Evolutionary conservation across 257 asterid species (phyloP).

Genomic region (Ehretia macrophylla): DNA sequence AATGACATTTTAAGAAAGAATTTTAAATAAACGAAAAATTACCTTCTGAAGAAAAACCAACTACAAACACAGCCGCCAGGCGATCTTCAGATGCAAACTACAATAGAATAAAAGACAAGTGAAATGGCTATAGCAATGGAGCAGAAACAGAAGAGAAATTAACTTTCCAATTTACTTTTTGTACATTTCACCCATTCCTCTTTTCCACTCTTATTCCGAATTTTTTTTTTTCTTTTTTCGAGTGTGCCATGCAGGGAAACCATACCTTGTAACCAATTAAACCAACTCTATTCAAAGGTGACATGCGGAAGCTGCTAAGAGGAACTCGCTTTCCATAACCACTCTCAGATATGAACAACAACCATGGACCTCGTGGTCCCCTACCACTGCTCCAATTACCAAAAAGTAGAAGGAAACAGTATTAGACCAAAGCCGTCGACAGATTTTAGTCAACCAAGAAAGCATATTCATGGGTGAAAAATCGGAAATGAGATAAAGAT

Average conservation of each 20-base stretch:
- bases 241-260: conserved; percentile 2
- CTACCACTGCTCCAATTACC: conserved; percentile 35
- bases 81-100: conserved; percentile 81
- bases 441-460: not conserved
- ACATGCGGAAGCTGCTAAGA: conserved; percentile 62
- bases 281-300: conserved; percentile 75
- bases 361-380: conserved; percentile 76
- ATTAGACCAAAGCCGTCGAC: not conserved
- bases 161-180: not conserved
- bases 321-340: conserved; percentile 96
- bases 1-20: not conserved
- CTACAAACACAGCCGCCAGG: conserved; percentile 86
- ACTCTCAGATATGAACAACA: conserved; percentile 84
- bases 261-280: conserved; percentile 87
- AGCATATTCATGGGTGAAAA: not conserved
- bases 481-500: too few species aligned
- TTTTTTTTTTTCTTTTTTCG: too few species aligned
- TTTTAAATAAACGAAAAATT: not conserved
- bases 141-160: not conserved
- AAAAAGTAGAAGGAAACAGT: not conserved
- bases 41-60: conserved; percentile 90
- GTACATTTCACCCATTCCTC: not conserved
- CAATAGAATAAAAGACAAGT: not conserved
- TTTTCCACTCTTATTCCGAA: too few species aligned
- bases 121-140: not conserved